Conservation (phyloP, 148 eudicot genomes). For the Diospyros lotus region DNA sequence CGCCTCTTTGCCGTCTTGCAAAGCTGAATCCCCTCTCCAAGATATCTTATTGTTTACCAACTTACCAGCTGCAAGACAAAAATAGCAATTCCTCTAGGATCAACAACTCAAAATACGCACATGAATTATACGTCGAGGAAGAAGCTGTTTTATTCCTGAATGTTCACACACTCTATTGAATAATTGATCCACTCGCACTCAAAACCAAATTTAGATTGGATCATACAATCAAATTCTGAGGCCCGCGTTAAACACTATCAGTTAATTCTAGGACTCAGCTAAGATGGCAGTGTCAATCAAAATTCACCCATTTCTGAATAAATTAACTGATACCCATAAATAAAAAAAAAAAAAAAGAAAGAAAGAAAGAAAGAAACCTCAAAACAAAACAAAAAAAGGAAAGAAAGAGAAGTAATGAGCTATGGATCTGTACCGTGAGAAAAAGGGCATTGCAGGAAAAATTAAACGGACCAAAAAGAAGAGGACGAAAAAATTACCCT, state of each 20-base stretch:
- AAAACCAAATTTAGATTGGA: too few species aligned
- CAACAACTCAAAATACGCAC: too few species aligned
- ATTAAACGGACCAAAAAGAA: neutral
- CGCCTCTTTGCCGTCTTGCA: slow-evolving; percentile 64
- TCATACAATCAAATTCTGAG: too few species aligned
- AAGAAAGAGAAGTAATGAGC: neutral
- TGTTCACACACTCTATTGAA: too few species aligned
- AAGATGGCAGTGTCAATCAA: too few species aligned
- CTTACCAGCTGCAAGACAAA: slow-evolving; percentile 72
- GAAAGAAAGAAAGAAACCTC: neutral
- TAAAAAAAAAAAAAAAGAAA: neutral
- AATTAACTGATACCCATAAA: neutral
- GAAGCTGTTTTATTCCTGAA: too few species aligned
- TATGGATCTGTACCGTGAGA: neutral
- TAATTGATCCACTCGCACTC: too few species aligned
- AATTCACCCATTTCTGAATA: neutral
- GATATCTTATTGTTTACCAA: slow-evolving; percentile 60
- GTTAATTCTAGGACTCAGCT: too few species aligned
- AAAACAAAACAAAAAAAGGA: neutral
- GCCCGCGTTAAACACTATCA: too few species aligned
- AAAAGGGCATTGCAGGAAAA: neutral
- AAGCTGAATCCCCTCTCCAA: slow-evolving; percentile 94
- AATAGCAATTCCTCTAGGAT: neutral
- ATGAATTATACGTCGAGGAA: too few species aligned
- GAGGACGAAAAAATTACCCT: neutral